Evolutionary conservation across 1,284 basidiomycete species (phyloP).

Genomic region (Peniophora sp.): DNA sequence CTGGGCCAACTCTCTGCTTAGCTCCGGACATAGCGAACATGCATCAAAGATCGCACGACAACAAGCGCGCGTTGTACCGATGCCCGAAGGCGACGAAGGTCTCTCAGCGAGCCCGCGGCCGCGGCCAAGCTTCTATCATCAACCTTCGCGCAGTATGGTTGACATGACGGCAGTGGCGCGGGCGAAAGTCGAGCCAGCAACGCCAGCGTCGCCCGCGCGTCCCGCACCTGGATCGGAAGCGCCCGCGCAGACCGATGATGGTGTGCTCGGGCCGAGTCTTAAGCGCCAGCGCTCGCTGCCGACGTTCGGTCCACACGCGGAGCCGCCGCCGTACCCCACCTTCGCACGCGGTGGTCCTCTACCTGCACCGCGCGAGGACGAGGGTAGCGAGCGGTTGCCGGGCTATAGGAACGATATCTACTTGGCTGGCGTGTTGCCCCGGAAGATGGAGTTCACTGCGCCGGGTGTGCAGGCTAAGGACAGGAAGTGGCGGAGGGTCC

Average conservation of each 20-base stretch:
- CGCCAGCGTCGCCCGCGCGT: constrained; percentile 7
- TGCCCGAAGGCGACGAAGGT: constrained; percentile 1
- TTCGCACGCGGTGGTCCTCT: constrained; percentile 30
- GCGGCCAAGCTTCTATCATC: constrained; percentile 50
- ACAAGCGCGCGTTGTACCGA: constrained; percentile 7
- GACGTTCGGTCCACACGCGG: constrained; percentile 37
- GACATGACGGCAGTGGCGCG: constrained; percentile 26
- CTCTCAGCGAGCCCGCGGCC: constrained; percentile 11
- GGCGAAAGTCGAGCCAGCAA: background rate
- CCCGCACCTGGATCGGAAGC: background rate
- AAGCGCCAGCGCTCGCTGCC: constrained; percentile 52
- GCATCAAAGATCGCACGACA: too few relatives aligned
- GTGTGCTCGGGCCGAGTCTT: constrained; percentile 17
- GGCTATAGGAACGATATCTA: constrained; percentile 79
- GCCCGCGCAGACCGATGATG: constrained; percentile 10
- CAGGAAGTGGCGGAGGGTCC: constrained; percentile 83
- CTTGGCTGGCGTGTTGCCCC: constrained; percentile 78
- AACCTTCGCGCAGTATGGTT: constrained; percentile 52
- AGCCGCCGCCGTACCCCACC: constrained; percentile 46
- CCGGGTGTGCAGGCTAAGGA: constrained; percentile 86
- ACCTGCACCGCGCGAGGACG: constrained; percentile 44
- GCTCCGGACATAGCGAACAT: too few relatives aligned
- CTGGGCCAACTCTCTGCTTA: too few relatives aligned
- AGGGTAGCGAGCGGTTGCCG: constrained; percentile 80
- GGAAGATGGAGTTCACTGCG: constrained; percentile 90